Percentiles rank a stretch among this genome's conserved stretches.
Evolutionary conservation across 2,329 filamentous ascomycete species (phyloP).

Genomic region (Periconia macrospinosa): DNA sequence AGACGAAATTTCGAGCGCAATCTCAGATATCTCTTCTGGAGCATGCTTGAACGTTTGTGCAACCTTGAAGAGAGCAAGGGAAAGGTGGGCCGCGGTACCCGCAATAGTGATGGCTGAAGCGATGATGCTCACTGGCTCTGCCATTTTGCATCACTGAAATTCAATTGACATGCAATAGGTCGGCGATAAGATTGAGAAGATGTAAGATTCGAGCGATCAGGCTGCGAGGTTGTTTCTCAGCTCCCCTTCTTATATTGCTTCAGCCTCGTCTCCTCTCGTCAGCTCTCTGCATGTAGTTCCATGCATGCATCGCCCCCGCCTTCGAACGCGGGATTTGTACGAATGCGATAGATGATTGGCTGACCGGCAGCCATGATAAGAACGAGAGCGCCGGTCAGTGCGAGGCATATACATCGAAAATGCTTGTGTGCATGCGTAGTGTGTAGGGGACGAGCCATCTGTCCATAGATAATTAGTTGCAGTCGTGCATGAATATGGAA

Average conservation of each 20-base stretch:
- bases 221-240: background rate
- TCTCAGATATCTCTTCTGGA: constrained; percentile 17
- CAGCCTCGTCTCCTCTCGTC: background rate
- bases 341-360: too few species aligned
- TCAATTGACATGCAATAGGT: background rate
- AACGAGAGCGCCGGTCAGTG: too few species aligned
- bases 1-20: constrained; percentile 11
- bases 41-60: constrained; percentile 19
- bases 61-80: constrained; percentile 17
- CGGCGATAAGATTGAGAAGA: background rate
- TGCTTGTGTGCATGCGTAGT: too few species aligned
- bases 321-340: too few species aligned
- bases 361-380: too few species aligned
- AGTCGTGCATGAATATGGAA: too few species aligned
- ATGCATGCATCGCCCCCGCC: too few species aligned
- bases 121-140: constrained; percentile 3
- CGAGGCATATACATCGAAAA: too few species aligned
- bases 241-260: too few species aligned
- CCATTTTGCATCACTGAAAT: constrained; percentile 4
- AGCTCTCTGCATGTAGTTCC: background rate
- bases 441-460: too few species aligned
- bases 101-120: constrained; percentile 17
- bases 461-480: too few species aligned
- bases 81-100: constrained; percentile 16
- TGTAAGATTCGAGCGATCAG: background rate